Percentiles rank a stretch among this genome's conserved stretches.
Evolutionary conservation across 2,329 filamentous ascomycete species (phyloP).

Genomic region (Neonectria sp.): DNA sequence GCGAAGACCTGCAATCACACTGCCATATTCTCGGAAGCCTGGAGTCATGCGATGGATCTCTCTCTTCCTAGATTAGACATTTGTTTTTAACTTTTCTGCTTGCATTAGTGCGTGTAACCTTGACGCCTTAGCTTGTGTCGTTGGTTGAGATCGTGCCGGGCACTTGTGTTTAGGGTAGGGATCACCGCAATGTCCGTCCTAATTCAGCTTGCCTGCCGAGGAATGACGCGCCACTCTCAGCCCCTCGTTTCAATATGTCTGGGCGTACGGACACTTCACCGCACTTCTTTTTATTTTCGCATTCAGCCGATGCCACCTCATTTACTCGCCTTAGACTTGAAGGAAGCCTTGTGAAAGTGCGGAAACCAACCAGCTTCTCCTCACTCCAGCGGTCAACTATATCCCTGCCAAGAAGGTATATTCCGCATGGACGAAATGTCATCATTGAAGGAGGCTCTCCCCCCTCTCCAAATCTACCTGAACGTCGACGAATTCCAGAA

Average conservation of each 20-base stretch:
- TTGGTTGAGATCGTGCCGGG: no score
- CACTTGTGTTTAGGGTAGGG: no score
- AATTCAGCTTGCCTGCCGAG: not conserved
- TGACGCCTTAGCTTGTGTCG: no score
- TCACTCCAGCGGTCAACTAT: not conserved
- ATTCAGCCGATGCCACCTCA: not conserved
- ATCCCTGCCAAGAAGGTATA: not conserved
- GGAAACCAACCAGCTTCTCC: not conserved
- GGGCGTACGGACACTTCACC: not conserved
- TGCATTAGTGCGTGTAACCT: no score
- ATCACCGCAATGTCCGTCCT: not conserved
- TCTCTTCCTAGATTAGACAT: no score
- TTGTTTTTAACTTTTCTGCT: no score
- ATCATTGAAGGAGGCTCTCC: conserved; percentile 24
- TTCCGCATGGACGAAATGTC: conserved; percentile 36
- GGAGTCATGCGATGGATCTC: no score
- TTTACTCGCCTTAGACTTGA: not conserved
- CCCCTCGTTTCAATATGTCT: not conserved
- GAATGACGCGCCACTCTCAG: not conserved
- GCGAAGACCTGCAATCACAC: no score
- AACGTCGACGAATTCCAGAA: conserved; percentile 27
- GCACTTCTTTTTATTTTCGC: not conserved
- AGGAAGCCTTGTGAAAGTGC: not conserved
- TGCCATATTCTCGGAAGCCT: no score
- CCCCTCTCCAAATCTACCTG: conserved; percentile 24